Evolutionary conservation across 306 rosid genomes (phyloP), one percentile per base, ranked within the genome.

Genomic region (Amphicarpaea edgeworthii): DNA sequence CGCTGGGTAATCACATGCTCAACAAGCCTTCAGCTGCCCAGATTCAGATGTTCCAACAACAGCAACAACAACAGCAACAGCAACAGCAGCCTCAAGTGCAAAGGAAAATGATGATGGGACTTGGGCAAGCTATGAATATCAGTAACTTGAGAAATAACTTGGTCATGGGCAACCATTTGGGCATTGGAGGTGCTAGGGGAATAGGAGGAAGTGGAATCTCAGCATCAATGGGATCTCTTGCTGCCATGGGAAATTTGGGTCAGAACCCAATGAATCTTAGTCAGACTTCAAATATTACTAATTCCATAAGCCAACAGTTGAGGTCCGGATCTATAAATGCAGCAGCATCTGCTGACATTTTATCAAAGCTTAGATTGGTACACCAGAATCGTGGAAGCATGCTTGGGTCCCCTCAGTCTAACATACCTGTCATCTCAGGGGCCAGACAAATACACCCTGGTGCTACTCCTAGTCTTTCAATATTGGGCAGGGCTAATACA

Each of bases 81-180:
- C 95, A 86, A 7, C 89, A 86, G n/a, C 83, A 67, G 63, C 85
- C 92, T 8, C 97, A 86, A 75, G 41, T 92, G 86, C 98, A 89
- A 77, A 86, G 98, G 83, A 92, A 87, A 89, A 85, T 92, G 90
- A 79, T 92, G 82, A 83, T 96, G 93, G 99, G 97, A 42, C 81
- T 90, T 70, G 97, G 95, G 78, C 23, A 90, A 11, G 71, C 93
- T 82, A 77, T 88, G 73, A 91, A 92, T 72, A 79, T 91, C 83
- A 74, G 87, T 61, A 87, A 79, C 79, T 63, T 90, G 40, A 87
- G 93, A 65, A 89, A 87, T 78, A 90, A 74, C 88, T 81, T 95
- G 79, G 94, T 81, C 63, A 87, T 89, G 74, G 89, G 91, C 61
- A 95, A 85, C 83, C 60, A 85, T 4, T 83, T 89, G 87, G 93